These are phyloP conservation scores for Erysimum cheiri DNA, from an alignment of 441 rosid genomes.

Conservation along the genomic window DNA sequence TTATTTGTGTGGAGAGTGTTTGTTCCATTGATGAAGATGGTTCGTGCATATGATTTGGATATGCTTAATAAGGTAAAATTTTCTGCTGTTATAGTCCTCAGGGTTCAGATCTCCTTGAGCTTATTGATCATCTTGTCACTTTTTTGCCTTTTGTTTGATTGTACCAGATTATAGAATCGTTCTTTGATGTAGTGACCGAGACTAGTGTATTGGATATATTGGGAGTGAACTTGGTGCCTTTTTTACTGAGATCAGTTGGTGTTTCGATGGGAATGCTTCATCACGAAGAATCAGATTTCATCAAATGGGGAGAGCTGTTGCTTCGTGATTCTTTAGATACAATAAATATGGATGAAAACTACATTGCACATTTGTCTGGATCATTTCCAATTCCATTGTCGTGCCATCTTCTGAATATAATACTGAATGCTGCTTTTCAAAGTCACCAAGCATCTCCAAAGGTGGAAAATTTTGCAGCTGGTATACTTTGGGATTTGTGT, in stretches of 20 bases:
- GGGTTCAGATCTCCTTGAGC: constrained; percentile 14
- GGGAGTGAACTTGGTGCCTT: constrained; percentile 76
- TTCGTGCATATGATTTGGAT: constrained; percentile 65
- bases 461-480: constrained; percentile 52
- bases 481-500: constrained; percentile 79
- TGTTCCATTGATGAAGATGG: constrained; percentile 72
- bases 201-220: constrained; percentile 65
- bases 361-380: constrained; percentile 43
- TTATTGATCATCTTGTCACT: constrained; percentile 29
- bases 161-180: constrained; percentile 65
- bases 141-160: constrained; percentile 42
- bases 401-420: constrained; percentile 68
- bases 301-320: constrained; percentile 49
- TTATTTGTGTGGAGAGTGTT: constrained; percentile 74
- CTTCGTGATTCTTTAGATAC: constrained; percentile 41
- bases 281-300: constrained; percentile 56
- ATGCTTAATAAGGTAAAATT: constrained; percentile 70
- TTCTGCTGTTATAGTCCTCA: constrained; percentile 12
- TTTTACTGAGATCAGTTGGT: constrained; percentile 67
- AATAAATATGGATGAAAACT: constrained; percentile 44
- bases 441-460: constrained; percentile 46
- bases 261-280: constrained; percentile 58
- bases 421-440: constrained; percentile 64
- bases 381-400: constrained; percentile 66
- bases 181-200: constrained; percentile 64